These are phyloP conservation scores for Taiozyma sp. DNA, from an alignment of 1,139 yeast genomes.

Conservation along the genomic window DNA sequence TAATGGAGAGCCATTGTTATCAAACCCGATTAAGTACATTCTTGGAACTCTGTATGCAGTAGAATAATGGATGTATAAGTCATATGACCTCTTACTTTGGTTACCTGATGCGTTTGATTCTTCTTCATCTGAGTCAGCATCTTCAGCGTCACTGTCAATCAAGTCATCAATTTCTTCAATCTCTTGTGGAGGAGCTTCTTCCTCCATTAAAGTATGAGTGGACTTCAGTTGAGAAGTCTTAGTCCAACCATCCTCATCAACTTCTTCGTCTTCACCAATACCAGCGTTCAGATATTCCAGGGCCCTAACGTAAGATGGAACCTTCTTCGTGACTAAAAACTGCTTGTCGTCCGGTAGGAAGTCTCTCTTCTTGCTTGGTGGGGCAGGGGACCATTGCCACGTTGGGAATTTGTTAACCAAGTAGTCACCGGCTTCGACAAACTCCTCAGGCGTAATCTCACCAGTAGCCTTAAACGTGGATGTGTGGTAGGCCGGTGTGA, in stretches of 20 bases:
- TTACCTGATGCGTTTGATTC: constrained; percentile 35
- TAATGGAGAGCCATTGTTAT: constrained; percentile 77
- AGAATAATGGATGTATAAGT: constrained; percentile 85
- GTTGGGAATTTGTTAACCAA: constrained; percentile 90
- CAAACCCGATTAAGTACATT: constrained; percentile 86
- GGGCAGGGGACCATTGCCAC: constrained; percentile 88
- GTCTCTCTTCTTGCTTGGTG: constrained; percentile 53
- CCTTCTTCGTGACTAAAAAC: constrained; percentile 80
- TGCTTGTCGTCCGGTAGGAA: constrained; percentile 87
- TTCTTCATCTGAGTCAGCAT: constrained; percentile 35
- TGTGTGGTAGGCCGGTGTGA: constrained; percentile 82
- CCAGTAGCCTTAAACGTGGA: constrained; percentile 86
- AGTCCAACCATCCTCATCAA: constrained; percentile 60
- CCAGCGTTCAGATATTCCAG: constrained; percentile 46
- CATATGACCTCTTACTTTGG: constrained; percentile 66
- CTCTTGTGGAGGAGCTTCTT: constrained; percentile 13
- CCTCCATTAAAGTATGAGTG: constrained; percentile 6
- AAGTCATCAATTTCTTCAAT: constrained; percentile 38
- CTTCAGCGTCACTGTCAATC: constrained; percentile 29
- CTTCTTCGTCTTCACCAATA: constrained; percentile 31
- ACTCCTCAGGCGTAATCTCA: constrained; percentile 91
- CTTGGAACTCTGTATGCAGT: constrained; percentile 96
- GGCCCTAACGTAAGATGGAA: constrained; percentile 81
- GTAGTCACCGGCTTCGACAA: constrained; percentile 90
- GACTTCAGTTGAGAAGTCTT: constrained; percentile 16